These are phyloP conservation scores for Evansstolkia leycettana DNA, from an alignment of 495 filamentous ascomycete species.

Conservation along the genomic window DNA sequence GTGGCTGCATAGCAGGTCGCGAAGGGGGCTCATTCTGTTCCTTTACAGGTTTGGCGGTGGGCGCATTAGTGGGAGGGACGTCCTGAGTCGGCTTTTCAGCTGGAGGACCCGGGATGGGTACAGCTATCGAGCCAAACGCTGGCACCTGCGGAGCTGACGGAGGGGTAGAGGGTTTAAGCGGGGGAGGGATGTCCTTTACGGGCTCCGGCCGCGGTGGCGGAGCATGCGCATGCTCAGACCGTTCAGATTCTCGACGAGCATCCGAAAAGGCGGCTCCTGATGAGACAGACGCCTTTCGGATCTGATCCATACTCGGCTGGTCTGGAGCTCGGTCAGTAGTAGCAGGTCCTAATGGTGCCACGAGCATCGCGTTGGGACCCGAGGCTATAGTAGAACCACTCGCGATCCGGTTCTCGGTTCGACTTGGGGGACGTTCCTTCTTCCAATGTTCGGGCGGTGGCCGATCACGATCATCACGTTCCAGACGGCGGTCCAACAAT, in stretches of 20 bases:
- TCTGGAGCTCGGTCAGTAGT: conserved; percentile 13
- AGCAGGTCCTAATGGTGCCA: conserved; percentile 5
- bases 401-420: conserved; percentile 28
- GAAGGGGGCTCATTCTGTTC: conserved; percentile 11
- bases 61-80: conserved; percentile 20
- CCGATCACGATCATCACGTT: conserved; percentile 26
- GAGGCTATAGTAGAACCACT: conserved; percentile 15
- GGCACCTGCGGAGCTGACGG: conserved; percentile 74
- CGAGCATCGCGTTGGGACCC: too few species aligned
- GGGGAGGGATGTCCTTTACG: conserved; percentile 24
- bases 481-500: conserved; percentile 15
- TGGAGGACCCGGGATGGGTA: conserved; percentile 18
- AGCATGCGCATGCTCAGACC: conserved; percentile 17
- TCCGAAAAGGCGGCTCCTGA: conserved; percentile 9
- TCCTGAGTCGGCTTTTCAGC: conserved; percentile 13
- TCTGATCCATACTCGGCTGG: conserved; percentile 25
- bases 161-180: conserved; percentile 45
- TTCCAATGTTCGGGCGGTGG: conserved; percentile 42
- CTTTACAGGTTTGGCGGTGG: conserved; percentile 21
- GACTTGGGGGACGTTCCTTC: conserved; percentile 33
- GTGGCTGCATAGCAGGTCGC: conserved; percentile 18
- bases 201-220: conserved; percentile 25
- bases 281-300: conserved; percentile 19
- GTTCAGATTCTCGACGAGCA: conserved; percentile 28
- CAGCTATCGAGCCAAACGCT: conserved; percentile 55